Evolutionary conservation across 441 rosid genomes (phyloP), one percentile per base, ranked within the genome.

Genomic region (Corymbia calophylla): DNA sequence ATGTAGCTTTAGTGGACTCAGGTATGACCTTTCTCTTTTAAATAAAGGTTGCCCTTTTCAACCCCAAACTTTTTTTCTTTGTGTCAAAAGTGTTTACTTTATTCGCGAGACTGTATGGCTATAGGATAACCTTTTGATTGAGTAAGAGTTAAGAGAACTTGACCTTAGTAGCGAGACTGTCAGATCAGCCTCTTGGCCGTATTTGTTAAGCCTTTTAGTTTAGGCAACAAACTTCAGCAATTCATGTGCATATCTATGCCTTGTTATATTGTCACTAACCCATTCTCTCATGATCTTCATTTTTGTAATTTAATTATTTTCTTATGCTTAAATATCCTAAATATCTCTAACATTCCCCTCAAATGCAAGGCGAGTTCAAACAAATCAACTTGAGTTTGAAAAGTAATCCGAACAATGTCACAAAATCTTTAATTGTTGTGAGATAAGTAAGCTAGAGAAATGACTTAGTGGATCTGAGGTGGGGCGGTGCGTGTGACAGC

Each of bases 111-210:
- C 62, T 25, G 4, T 9, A 11, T 56, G 29, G 23, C 62, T 21
- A 56, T 23, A 56, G 11, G 62, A 56, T 56, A 23, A 11, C 62
- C 10, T 9, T 56, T 1, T 56, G 62, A 19, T 23, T 56, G 62
- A 56, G 62, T 0, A 3, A 0, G 6, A 56, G 12, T 56, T 56
- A 56, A 56, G 29, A 23, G 62, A 21, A 56, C 62, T 0, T 9
- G 3, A 56, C 25, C 5, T 56, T 56, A 23, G 3, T 56, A 56
- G 0, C 1, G 1, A 56, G 62, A 56, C 6, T 23, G 1, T 19
- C 12, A 9, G 0, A 23, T 10, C 62, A 56, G 9, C 25, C 25
- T 54, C 25, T 54, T 54, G 25, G 25, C 23, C 9, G 0, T 25
- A 56, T 23, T 56, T 56, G 62, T 56, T 23, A 56, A 56, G 62